Percentiles rank a stretch among this genome's conserved stretches.
These are phyloP conservation scores for Talaromyces trachyspermus DNA, from an alignment of 495 filamentous ascomycete species.

Conservation along the genomic window DNA sequence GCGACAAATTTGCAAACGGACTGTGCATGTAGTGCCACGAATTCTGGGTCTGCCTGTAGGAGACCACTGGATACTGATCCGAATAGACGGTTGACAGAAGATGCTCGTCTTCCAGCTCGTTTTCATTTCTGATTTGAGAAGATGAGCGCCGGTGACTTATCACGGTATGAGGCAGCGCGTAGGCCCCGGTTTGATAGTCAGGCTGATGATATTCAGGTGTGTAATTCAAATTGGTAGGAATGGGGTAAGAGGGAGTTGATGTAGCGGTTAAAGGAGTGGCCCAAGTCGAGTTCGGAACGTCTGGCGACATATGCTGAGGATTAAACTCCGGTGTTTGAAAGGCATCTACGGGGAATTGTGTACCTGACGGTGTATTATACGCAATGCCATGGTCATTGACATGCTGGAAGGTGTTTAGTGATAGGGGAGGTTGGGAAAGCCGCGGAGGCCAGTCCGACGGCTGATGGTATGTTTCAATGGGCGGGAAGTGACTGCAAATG, in stretches of 20 bases:
- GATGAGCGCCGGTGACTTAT: slow-evolving; percentile 4
- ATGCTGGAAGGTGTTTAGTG: too few relatives aligned
- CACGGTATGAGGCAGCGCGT: neutral
- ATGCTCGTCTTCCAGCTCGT: neutral
- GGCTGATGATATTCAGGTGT: too few relatives aligned
- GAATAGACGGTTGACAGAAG: neutral
- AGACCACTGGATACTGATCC: neutral
- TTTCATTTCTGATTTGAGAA: neutral
- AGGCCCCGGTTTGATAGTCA: neutral
- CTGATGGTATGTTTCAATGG: neutral
- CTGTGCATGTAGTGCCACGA: slow-evolving; percentile 24
- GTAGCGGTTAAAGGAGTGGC: neutral
- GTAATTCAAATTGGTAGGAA: neutral
- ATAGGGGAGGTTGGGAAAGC: too few relatives aligned
- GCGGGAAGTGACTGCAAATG: neutral
- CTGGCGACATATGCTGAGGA: too few relatives aligned
- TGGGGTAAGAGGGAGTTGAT: neutral
- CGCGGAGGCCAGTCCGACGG: neutral
- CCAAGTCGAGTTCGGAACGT: too few relatives aligned
- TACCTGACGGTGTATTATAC: too few relatives aligned
- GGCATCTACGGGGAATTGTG: neutral
- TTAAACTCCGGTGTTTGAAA: too few relatives aligned
- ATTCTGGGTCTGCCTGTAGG: neutral
- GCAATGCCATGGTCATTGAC: too few relatives aligned
- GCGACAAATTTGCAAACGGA: slow-evolving; percentile 10